Base-by-base conservation (phyloP, 306 rosid species). In the Malus sieversii region DNA sequence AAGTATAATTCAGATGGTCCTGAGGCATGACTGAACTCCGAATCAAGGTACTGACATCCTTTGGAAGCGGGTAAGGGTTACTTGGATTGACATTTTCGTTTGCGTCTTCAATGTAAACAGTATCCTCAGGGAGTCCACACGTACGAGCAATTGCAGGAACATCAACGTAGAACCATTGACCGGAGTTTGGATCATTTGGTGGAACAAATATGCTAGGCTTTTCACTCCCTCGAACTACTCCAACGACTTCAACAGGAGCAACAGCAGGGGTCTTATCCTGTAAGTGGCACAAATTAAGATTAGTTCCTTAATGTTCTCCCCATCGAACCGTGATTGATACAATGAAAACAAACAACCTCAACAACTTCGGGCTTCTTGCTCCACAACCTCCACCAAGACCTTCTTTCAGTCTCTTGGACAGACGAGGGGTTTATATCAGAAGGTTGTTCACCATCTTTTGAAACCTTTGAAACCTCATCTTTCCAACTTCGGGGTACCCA, bases 401-500 rank as follows among this genome's bases (percentile, higher is more conserved):
- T 80, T 81, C 71, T 76, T 81, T 77, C 85, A 13, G 63, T 81
- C 40, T 77, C 81, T 32, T 86, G 83, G 55, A 80, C 78, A 66
- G 82, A 71, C 22, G 83, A 75, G 70, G 86, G 76, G 58, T 70
- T 77, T 16, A 61, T 48, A 46, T 75, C 84, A 27, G 71, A 83
- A 77, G 85, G 35, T 72, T 80, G 85, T 58, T 83, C 78, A 10
- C 72, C 74, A 45, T 75, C 81, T 66, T 71, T 84, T 53, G 66
- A 59, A 76, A 74, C 85, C 82, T 90, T 86, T 64, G 82, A 67
- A 71, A 68, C 74, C 71, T 86, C 87, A 20, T 92, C 97, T 86
- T 75, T 90, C 99, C 99, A 92, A 88, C 84, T 86, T 22, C 96
- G 90, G 6, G 98, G 98, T 75, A 90, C 97, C 98, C 97, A 95